Evolutionary conservation across 2,329 filamentous ascomycete genomes (phyloP).

Genomic region (Nemania sp.): DNA sequence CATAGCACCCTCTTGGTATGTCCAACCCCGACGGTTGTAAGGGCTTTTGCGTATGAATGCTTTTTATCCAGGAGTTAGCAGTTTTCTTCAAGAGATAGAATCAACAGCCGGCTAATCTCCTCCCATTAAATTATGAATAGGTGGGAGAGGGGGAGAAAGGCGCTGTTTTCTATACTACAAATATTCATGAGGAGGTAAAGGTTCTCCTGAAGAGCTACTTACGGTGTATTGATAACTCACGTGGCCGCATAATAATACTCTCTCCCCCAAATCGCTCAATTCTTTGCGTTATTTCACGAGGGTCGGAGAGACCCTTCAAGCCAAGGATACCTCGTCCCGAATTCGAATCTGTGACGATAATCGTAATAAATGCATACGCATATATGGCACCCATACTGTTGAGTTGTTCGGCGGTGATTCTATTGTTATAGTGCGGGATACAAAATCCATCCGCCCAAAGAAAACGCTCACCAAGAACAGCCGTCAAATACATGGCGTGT

Average conservation of each 20-base stretch:
- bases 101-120: neutral
- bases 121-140: too few species aligned
- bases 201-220: neutral
- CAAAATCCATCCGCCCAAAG: neutral
- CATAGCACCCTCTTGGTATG: neutral
- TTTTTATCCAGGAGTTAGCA: neutral
- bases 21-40: neutral
- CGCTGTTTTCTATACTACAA: neutral
- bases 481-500: neutral
- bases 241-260: neutral
- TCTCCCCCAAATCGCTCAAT: neutral
- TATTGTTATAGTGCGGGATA: neutral
- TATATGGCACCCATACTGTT: neutral
- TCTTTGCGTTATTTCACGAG: neutral
- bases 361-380: neutral
- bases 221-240: neutral
- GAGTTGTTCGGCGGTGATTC: neutral
- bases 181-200: neutral
- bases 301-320: neutral
- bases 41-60: neutral
- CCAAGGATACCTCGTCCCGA: neutral
- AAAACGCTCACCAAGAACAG: slow-evolving; percentile 1
- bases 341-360: neutral
- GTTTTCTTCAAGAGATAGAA: neutral
- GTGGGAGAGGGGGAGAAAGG: too few species aligned